phyloP scores from a whole-genome alignment of 345 rosid genomes.

The Psidium friedrichsthalianum region DNA sequence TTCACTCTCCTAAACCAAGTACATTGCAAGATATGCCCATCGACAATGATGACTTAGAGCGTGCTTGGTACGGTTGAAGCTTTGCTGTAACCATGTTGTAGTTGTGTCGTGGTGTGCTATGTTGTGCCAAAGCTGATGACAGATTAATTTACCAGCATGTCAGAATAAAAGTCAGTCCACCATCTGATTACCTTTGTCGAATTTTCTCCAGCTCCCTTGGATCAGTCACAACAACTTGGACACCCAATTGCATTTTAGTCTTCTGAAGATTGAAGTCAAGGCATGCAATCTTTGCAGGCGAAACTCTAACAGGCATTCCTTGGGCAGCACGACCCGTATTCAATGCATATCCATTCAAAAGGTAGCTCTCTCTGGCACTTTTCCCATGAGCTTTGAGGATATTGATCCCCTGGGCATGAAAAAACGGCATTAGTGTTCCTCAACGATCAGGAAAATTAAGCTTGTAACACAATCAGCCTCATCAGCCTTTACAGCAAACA shows the following conservation, averaged over 20 bases:
- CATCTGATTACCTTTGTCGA: conserved; percentile 59
- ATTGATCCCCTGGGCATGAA: conserved; percentile 55
- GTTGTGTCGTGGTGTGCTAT: not conserved
- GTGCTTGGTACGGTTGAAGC: not conserved
- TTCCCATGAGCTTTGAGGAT: conserved; percentile 91
- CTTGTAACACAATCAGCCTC: not conserved
- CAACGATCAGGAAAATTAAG: not conserved
- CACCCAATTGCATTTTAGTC: conserved; percentile 93
- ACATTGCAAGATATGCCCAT: not conserved
- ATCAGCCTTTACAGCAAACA: not conserved
- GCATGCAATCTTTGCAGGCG: conserved; percentile 88
- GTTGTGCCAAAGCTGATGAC: not conserved
- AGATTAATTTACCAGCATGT: not conserved
- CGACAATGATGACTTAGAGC: not conserved
- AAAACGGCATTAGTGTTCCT: not conserved
- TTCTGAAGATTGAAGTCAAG: conserved; percentile 96
- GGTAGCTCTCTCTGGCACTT: conserved; percentile 86
- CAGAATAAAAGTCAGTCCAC: not conserved
- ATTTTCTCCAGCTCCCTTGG: conserved; percentile 98
- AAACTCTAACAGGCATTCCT: conserved; percentile 90
- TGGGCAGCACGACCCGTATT: conserved; percentile 95
- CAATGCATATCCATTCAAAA: conserved; percentile 88
- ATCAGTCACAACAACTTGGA: conserved; percentile 85
- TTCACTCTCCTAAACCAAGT: not conserved
- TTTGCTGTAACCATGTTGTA: not conserved